phyloP scores from a whole-genome alignment of 148 eudicot genomes.

The Cornus suecica region DNA sequence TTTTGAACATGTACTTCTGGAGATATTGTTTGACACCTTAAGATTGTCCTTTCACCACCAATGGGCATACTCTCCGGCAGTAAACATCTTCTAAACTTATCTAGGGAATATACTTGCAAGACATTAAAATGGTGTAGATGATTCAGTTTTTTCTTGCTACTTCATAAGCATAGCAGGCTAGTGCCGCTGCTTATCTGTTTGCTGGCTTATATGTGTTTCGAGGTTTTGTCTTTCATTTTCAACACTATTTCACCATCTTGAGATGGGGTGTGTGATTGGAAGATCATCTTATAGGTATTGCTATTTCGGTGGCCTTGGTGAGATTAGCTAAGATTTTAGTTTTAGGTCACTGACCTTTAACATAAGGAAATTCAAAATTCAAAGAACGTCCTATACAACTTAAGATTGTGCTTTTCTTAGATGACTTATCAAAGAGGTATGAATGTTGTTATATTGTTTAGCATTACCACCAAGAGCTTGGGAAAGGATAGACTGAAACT shows the following conservation, averaged over 20 bases:
- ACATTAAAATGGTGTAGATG: not conserved
- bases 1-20: not conserved
- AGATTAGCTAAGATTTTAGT: not conserved
- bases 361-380: not conserved
- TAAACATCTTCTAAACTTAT: not conserved
- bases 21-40: not conserved
- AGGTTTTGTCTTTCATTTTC: not conserved
- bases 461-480: not conserved
- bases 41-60: not conserved
- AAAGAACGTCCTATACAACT: not conserved
- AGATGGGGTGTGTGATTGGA: not conserved
- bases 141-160: not conserved
- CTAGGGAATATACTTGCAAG: not conserved
- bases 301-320: not conserved
- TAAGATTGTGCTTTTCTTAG: not conserved
- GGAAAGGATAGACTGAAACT: no score
- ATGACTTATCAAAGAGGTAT: not conserved
- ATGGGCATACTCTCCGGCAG: not conserved
- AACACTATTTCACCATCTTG: not conserved
- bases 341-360: not conserved
- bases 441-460: not conserved
- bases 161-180: not conserved
- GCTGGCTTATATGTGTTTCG: not conserved
- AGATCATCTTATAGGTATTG: not conserved
- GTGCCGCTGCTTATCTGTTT: not conserved